Percentiles rank a stretch among this genome's conserved stretches.
Conservation (phyloP, 2,329 filamentous ascomycete species). For the Hymenoscyphus salicellus region DNA sequence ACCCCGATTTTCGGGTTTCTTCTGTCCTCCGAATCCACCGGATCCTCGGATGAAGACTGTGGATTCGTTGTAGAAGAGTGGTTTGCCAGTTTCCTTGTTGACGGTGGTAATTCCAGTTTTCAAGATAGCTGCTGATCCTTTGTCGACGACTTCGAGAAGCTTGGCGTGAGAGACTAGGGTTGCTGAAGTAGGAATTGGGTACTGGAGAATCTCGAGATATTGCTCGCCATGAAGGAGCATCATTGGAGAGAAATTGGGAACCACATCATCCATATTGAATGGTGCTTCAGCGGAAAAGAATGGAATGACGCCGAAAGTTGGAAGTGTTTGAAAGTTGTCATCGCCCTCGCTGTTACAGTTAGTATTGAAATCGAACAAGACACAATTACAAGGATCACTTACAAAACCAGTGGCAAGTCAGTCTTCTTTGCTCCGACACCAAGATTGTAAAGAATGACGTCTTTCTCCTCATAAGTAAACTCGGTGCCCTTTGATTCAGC, state of each 20-base stretch:
- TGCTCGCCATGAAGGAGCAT: slow-evolving; percentile 99
- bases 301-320: slow-evolving; percentile 96
- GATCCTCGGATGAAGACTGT: slow-evolving; percentile 90
- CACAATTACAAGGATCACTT: slow-evolving; percentile 27
- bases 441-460: slow-evolving; percentile 93
- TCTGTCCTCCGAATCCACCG: slow-evolving; percentile 83
- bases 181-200: slow-evolving; percentile 82
- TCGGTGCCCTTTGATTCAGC: slow-evolving; percentile 69
- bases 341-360: slow-evolving; percentile 61
- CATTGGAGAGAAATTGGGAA: slow-evolving; percentile 96
- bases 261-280: slow-evolving; percentile 75
- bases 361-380: background rate
- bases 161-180: slow-evolving; percentile 72
- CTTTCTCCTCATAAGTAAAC: slow-evolving; percentile 80
- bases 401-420: slow-evolving; percentile 82
- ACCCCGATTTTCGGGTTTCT: slow-evolving; percentile 74
- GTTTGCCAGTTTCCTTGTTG: slow-evolving; percentile 79
- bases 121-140: slow-evolving; percentile 83
- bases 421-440: slow-evolving; percentile 88
- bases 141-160: slow-evolving; percentile 93
- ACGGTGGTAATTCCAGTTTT: slow-evolving; percentile 78
- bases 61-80: slow-evolving; percentile 94
- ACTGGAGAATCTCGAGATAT: slow-evolving; percentile 91
- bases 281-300: slow-evolving; percentile 80
- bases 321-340: slow-evolving; percentile 89